These are phyloP conservation scores for Coprinopsis sp. DNA, from an alignment of 768 basidiomycete genomes.

Conservation along the genomic window DNA sequence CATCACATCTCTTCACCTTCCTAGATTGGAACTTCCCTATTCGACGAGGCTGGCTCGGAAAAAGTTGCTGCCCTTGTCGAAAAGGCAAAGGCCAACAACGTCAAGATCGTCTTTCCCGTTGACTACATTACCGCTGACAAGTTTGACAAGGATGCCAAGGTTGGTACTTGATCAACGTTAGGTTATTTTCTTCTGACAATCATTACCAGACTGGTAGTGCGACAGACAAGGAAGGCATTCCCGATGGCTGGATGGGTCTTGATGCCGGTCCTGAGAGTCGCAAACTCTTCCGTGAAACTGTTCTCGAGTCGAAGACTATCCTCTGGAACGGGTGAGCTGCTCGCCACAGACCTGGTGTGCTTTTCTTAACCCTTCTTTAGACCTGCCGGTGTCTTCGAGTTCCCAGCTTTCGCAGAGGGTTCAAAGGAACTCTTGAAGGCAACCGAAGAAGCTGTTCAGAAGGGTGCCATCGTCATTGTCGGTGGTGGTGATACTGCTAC, in stretches of 20 bases:
- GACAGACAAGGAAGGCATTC: slow-evolving; percentile 83
- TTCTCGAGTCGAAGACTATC: slow-evolving; percentile 88
- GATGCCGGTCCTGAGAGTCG: slow-evolving; percentile 86
- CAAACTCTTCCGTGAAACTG: slow-evolving; percentile 73
- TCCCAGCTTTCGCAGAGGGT: slow-evolving; percentile 83
- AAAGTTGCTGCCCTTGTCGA: slow-evolving; percentile 81
- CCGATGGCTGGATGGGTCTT: slow-evolving; percentile 91
- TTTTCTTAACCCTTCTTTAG: slow-evolving; percentile 34
- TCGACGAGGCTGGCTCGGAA: slow-evolving; percentile 82
- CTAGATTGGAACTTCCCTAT: slow-evolving; percentile 93
- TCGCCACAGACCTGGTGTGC: background rate
- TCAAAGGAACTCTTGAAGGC: slow-evolving; percentile 83
- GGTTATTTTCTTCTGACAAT: background rate
- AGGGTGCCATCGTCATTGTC: slow-evolving; percentile 89
- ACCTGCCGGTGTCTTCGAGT: slow-evolving; percentile 97
- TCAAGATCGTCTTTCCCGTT: slow-evolving; percentile 93
- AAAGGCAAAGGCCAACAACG: slow-evolving; percentile 88
- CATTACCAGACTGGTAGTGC: slow-evolving; percentile 60
- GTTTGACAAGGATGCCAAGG: slow-evolving; percentile 88
- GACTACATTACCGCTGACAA: slow-evolving; percentile 95
- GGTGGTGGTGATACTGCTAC: slow-evolving; percentile 98
- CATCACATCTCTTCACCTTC: slow-evolving; percentile 6
- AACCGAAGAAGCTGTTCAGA: slow-evolving; percentile 78
- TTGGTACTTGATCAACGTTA: slow-evolving; percentile 24
- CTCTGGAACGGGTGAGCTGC: slow-evolving; percentile 85